Conservation (phyloP, 192 early-diverging fungal species). For the Coemansia sp. region DNA sequence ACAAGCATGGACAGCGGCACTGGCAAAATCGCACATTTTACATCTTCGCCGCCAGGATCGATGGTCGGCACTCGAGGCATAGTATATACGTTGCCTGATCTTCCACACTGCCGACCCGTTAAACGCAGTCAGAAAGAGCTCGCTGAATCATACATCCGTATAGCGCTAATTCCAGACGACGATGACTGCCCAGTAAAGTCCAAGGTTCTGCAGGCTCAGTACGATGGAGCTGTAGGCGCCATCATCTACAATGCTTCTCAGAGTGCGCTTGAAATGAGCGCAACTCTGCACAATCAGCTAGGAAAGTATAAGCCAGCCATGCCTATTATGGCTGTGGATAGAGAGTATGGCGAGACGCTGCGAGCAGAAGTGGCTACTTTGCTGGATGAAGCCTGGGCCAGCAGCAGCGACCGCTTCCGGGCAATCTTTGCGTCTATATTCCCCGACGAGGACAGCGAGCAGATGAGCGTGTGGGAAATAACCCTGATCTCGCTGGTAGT, state of each 20-base stretch:
- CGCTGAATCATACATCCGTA: constrained; percentile 33
- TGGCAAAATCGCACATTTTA: constrained; percentile 22
- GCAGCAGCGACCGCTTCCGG: constrained; percentile 15
- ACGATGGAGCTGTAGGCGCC: constrained; percentile 49
- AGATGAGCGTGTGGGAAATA: constrained; percentile 47
- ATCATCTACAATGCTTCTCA: constrained; percentile 39
- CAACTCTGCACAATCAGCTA: constrained; percentile 17
- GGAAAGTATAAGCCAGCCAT: constrained; percentile 15
- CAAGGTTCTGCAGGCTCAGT: constrained; percentile 42
- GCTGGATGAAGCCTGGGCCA: constrained; percentile 21
- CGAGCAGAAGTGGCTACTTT: constrained; percentile 26
- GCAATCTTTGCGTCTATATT: constrained; percentile 52
- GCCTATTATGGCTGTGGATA: constrained; percentile 37
- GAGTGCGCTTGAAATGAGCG: constrained; percentile 16
- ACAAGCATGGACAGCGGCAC: constrained; percentile 35
- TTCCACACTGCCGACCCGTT: constrained; percentile 27
- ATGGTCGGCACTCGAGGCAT: constrained; percentile 40
- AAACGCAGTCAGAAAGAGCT: constrained; percentile 30
- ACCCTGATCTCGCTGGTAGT: constrained; percentile 44
- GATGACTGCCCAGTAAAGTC: constrained; percentile 34
- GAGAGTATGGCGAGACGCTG: constrained; percentile 43
- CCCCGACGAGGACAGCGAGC: constrained; percentile 26
- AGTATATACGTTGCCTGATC: constrained; percentile 32
- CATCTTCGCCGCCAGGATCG: constrained; percentile 27
- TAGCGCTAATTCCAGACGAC: constrained; percentile 40